Evolutionary conservation across 192 early-diverging fungal species (phyloP).

Genomic region (Coemansia sp.): DNA sequence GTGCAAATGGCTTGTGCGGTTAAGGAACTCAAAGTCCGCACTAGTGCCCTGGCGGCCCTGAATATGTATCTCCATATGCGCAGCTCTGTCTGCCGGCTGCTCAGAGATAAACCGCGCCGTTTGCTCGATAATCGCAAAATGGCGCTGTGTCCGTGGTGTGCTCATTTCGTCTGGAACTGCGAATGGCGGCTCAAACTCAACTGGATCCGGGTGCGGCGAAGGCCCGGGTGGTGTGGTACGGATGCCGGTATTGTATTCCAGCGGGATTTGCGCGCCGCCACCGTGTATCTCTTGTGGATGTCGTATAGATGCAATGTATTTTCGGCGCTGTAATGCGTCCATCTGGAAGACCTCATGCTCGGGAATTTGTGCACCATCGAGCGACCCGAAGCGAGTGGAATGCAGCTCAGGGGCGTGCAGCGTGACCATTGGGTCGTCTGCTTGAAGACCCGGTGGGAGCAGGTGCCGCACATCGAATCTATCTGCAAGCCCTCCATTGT

Average conservation of each 20-base stretch:
- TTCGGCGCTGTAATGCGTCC: constrained; percentile 9
- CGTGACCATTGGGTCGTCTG: neutral
- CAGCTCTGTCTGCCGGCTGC: constrained; percentile 46
- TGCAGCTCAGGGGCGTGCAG: constrained; percentile 12
- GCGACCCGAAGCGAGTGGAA: constrained; percentile 15
- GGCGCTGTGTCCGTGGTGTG: constrained; percentile 54
- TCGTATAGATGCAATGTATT: constrained; percentile 10
- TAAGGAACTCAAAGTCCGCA: constrained; percentile 69
- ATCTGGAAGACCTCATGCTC: constrained; percentile 18
- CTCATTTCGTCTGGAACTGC: constrained; percentile 21
- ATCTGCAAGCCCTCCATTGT: constrained; percentile 11
- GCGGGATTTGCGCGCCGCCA: too few species aligned
- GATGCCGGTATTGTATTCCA: too few species aligned
- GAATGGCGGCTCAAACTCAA: constrained; percentile 11
- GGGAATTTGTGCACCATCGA: neutral
- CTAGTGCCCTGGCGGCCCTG: constrained; percentile 75
- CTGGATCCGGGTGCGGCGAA: too few species aligned
- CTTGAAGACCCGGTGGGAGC: too few species aligned
- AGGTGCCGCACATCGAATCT: constrained; percentile 43
- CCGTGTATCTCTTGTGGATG: too few species aligned
- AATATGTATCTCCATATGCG: constrained; percentile 66
- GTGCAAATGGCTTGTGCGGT: constrained; percentile 56
- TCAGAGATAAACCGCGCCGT: constrained; percentile 67
- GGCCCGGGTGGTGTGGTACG: too few species aligned
- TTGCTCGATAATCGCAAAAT: constrained; percentile 66